phyloP scores from a whole-genome alignment of 192 early-diverging fungal genomes.

The Entomortierella chlamydospora region DNA sequence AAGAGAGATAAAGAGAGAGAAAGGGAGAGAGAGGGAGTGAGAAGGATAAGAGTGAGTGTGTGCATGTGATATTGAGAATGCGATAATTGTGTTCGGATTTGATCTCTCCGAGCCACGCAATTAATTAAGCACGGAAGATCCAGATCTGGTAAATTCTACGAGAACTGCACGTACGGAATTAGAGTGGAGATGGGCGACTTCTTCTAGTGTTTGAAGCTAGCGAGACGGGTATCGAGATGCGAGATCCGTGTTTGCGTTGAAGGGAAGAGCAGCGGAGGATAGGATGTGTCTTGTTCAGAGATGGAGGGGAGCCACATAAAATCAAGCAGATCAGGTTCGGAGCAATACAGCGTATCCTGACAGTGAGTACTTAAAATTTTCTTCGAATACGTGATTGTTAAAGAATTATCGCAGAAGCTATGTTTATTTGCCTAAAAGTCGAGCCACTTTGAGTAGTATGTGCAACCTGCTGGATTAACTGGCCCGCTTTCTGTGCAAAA shows the following conservation, averaged over 20 bases:
- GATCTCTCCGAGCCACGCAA: constrained; percentile 1
- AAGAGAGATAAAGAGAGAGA: not conserved
- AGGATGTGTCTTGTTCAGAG: not conserved
- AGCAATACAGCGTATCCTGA: not conserved
- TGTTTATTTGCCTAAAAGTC: constrained; percentile 57
- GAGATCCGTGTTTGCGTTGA: not conserved
- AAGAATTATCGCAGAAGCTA: not conserved
- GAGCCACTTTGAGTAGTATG: constrained; percentile 87
- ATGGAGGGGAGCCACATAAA: not conserved
- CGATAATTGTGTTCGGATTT: not conserved
- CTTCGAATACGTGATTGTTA: no score
- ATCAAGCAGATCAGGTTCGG: not conserved
- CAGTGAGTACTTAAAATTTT: no score
- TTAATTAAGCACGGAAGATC: not conserved
- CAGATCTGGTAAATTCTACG: no score
- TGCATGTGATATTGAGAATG: not conserved
- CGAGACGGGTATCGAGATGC: not conserved
- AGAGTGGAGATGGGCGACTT: not conserved
- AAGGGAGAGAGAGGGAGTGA: no score
- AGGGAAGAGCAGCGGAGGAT: not conserved
- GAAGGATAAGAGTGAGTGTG: not conserved
- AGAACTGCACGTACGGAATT: not conserved
- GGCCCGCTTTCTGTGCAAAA: constrained; percentile 81
- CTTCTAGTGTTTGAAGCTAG: not conserved
- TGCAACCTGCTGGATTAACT: constrained; percentile 81